Evolutionary conservation across 345 rosid species (phyloP).

Genomic region (Odontarrhena argentea): DNA sequence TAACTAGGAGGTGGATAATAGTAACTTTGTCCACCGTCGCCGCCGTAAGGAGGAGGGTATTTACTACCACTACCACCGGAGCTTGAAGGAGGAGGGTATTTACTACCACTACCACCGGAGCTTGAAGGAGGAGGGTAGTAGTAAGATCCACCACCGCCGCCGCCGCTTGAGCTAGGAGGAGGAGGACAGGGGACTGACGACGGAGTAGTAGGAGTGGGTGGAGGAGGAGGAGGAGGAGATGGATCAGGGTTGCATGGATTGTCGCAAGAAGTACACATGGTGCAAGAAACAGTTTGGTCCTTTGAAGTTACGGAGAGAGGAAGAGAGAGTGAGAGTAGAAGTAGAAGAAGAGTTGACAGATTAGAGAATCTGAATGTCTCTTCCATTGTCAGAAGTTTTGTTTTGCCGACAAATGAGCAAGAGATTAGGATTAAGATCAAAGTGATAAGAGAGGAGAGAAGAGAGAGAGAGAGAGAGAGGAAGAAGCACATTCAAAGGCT

Average conservation of each 20-base stretch:
- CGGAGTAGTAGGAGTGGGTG: slow-evolving; percentile 44
- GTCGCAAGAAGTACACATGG: slow-evolving; percentile 84
- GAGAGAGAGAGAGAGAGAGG: not conserved
- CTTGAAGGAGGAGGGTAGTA: slow-evolving; percentile 60
- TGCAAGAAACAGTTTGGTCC: slow-evolving; percentile 67
- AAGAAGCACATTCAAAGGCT: slow-evolving; percentile 32
- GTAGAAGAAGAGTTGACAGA: slow-evolving; percentile 24
- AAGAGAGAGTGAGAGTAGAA: slow-evolving; percentile 39
- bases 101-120: slow-evolving; percentile 40
- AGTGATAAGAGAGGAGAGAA: not conserved
- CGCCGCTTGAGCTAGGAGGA: slow-evolving; percentile 51
- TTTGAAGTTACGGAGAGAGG: slow-evolving; percentile 42
- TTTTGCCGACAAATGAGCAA: slow-evolving; percentile 11
- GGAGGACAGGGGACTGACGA: slow-evolving; percentile 51
- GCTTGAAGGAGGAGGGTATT: slow-evolving; percentile 65
- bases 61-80: slow-evolving; percentile 47
- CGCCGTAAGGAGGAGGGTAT: slow-evolving; percentile 57
- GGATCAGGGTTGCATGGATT: slow-evolving; percentile 58
- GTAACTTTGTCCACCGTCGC: slow-evolving; percentile 55
- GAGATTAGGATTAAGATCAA: slow-evolving; percentile 8
- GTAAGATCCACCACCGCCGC: slow-evolving; percentile 40
- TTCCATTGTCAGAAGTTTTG: slow-evolving; percentile 45
- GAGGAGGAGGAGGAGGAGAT: slow-evolving; percentile 54
- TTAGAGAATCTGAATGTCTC: slow-evolving; percentile 22
- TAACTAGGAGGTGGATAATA: slow-evolving; percentile 61